Conservation (phyloP, 225 moss, liverwort and hornwort genomes). For the Physcomitrium patens region DNA sequence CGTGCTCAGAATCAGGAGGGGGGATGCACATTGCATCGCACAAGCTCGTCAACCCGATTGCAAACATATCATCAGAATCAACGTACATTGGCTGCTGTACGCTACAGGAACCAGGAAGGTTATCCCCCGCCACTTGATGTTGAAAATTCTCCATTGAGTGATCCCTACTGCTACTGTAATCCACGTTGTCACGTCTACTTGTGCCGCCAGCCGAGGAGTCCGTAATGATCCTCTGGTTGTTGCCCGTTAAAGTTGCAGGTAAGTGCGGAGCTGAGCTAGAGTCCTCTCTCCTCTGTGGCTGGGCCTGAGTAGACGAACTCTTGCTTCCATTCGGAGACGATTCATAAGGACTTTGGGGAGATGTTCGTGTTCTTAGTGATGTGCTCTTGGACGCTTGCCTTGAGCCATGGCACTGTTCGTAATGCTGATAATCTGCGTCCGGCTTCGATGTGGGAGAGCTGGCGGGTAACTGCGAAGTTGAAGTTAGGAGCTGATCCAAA, state of each 20-base stretch:
- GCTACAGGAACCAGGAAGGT: neutral
- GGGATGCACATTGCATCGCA: conserved; percentile 71
- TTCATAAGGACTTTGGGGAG: neutral
- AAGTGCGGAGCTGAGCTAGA: neutral
- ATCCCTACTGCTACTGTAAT: conserved; percentile 33
- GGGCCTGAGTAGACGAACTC: neutral
- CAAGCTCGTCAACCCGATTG: conserved; percentile 41
- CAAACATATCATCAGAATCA: conserved; percentile 59
- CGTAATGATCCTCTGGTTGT: conserved; percentile 8
- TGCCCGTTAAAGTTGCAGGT: neutral
- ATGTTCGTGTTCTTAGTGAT: too few species aligned
- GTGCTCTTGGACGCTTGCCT: conserved; percentile 1
- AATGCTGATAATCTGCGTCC: neutral
- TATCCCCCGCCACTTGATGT: conserved; percentile 30
- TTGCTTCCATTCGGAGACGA: conserved; percentile 20
- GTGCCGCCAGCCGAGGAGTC: conserved; percentile 3
- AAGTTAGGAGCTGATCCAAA: neutral
- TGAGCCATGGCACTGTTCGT: neutral
- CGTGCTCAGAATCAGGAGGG: conserved; percentile 41
- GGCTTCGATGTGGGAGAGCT: neutral
- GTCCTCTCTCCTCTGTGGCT: too few species aligned
- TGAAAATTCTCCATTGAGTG: conserved; percentile 33
- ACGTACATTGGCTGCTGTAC: conserved; percentile 41
- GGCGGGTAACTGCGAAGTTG: conserved; percentile 8
- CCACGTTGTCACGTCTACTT: conserved; percentile 21